Base-by-base conservation (phyloP, 2,329 filamentous ascomycete species). In the Exophiala viscosa region DNA sequence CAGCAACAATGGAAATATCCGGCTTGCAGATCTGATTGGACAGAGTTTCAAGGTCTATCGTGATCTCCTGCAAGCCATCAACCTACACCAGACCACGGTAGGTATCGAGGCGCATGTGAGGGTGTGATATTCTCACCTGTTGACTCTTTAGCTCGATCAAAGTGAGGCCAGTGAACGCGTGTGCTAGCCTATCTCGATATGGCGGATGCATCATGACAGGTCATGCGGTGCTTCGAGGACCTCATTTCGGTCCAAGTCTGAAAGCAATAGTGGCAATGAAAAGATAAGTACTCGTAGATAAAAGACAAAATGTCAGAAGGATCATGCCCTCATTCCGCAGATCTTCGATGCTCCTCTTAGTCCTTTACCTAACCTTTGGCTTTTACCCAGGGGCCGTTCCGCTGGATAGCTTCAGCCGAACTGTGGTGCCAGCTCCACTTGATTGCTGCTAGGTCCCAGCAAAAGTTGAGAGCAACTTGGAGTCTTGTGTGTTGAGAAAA, bases 151-250 rank as follows among this genome's bases (percentile, higher is more conserved):
- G 14, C 17, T 15, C 13, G 8, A 28, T 34, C 36, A 18, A 20
- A 43, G 18, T 46, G 23, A 43, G 38, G 44, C 43, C 41, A n/a
- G 44, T 32, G 38, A 28, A 51, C 6, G 36, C 28, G 32, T 36
- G 32, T 41, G 20, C 53, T 56, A 56, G 53, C 49, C 33, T 23
- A n/a, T 45, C 34, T 49, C 13, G 53, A 41, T 23, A 32, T 52
- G 52, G 53, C 45, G n/a, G 23, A 48, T 31, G 45, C 33, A 47
- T 34, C 42, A 18, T 40, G 28, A 41, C 35, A 49, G 53, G 53
- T 56, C 53, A 52, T 49, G 45, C 43, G 48, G 52, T 28, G 23
- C 23, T 28, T 28, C 23, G 8, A 28, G 23, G 23, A 28, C 23
- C 23, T 28, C 23, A 28, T 28, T 28, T 28, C 8, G 23, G 23